Base-by-base conservation (phyloP, 768 basidiomycete species). In the Tephrocybe sp. region DNA sequence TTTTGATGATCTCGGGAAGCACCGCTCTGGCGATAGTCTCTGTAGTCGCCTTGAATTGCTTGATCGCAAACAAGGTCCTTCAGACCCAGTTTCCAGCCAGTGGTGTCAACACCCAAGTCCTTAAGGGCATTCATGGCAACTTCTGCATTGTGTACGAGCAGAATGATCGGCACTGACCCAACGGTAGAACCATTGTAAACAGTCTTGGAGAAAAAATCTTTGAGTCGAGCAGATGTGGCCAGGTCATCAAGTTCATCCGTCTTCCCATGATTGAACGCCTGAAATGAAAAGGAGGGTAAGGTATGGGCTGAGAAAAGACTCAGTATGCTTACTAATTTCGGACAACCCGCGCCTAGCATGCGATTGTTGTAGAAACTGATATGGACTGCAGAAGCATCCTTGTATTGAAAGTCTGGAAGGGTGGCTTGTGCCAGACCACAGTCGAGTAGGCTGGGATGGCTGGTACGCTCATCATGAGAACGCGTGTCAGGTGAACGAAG, bases 101-200 rank as follows among this genome's bases (percentile, higher is more conserved):
- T 62, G 7, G 64, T 64, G 30, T 79, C 66, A 15, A 82, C 60
- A 10, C 72, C 74, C 11, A 74, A 64, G 24, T 68, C 70, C 15
- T 55, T 54, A 6, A 83, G 64, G 9, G 72, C 62, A n/a, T 65
- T 65, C 5, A 63, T 56, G 0, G 76, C 68, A 53, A 71, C 60
- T 33, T 68, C 59, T 49, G 72, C 67, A 22, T 75, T 65, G 36
- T 75, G 68, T 3, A 82, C 75, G 6, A 84, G 68, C 4, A 83
- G 59, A 21, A 83, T 56, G 42, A 72, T 58, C 0, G 79, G 78
- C 16, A 16, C 40, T 15, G 29, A 16, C 1, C 15, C 34, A 8
- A 24, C 37, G 2, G 41, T 19, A 4, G 27, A 37, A 6, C 53
- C 39, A 15, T 39, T n/a, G 37, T 34, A n/a, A 19, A 48, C 47